Conservation (phyloP, 2,329 filamentous ascomycete genomes). For the Cryphonectria nitschkei region DNA sequence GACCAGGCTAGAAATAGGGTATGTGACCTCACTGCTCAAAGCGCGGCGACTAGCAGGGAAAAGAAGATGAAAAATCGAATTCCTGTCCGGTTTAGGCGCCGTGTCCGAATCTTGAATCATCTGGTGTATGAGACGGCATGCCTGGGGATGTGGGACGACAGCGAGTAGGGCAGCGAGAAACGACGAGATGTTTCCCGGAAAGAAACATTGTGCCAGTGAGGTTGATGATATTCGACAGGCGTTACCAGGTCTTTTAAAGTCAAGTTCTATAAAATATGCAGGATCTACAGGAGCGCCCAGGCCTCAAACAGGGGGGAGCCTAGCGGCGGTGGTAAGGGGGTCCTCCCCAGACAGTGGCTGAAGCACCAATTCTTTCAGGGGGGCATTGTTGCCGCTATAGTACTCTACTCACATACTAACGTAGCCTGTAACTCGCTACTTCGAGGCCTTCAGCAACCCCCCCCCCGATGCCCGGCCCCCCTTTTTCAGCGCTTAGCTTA, state of each 20-base stretch:
- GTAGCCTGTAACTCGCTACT: background rate
- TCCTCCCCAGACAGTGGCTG: constrained; percentile 1
- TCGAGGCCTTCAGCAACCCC: too few relatives aligned
- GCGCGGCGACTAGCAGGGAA: background rate
- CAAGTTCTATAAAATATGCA: background rate
- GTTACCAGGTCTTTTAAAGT: background rate
- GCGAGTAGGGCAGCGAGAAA: background rate
- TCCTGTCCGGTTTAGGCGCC: constrained; percentile 1
- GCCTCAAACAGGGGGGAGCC: constrained; percentile 1
- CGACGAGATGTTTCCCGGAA: background rate
- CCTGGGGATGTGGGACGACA: background rate
- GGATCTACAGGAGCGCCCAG: background rate
- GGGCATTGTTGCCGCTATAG: background rate
- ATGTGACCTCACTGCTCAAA: background rate
- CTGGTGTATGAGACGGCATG: background rate
- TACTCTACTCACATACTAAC: background rate
- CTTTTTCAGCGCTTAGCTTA: background rate
- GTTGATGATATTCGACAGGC: background rate
- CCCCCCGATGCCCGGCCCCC: too few relatives aligned
- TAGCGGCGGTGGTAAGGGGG: background rate
- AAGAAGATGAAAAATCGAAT: background rate
- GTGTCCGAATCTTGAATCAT: background rate
- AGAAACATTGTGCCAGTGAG: constrained; percentile 14
- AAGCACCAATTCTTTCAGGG: background rate
- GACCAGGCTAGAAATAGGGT: background rate